Percentiles rank a stretch among this genome's conserved stretches.
phyloP scores from a whole-genome alignment of 495 filamentous ascomycete species.

The Opeltia flavorubescens region DNA sequence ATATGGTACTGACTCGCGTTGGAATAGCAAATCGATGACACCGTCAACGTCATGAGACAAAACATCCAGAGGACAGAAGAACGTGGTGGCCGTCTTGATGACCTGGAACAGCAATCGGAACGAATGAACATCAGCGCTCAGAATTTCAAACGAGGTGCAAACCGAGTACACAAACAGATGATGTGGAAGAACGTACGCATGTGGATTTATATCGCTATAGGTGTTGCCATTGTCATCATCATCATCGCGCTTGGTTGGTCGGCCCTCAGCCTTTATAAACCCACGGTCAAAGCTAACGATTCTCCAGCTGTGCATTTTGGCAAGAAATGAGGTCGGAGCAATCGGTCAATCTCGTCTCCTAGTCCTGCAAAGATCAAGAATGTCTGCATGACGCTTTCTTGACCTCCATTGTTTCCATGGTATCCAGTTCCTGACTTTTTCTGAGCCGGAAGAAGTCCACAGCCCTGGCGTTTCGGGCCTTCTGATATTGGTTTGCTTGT shows the following conservation, averaged over 20 bases:
- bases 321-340: background rate
- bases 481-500: too few species aligned
- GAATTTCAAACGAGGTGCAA: conserved; percentile 84
- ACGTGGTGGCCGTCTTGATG: conserved; percentile 80
- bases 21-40: conserved; percentile 86
- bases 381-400: too few species aligned
- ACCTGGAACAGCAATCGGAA: conserved; percentile 30
- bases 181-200: conserved; percentile 99
- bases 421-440: too few species aligned
- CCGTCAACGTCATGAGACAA: conserved; percentile 81
- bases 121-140: conserved; percentile 75
- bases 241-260: conserved; percentile 74
- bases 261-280: background rate
- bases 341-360: background rate
- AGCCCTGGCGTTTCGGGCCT: too few species aligned
- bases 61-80: conserved; percentile 89
- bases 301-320: background rate
- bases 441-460: too few species aligned
- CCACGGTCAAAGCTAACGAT: background rate
- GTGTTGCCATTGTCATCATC: conserved; percentile 74
- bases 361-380: background rate
- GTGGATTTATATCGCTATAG: conserved; percentile 85
- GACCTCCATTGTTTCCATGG: too few species aligned
- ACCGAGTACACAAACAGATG: conserved; percentile 90
- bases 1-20: background rate